These are phyloP conservation scores for Fusarium sarcochroum DNA, from an alignment of 2,329 filamentous ascomycete species.

Conservation along the genomic window DNA sequence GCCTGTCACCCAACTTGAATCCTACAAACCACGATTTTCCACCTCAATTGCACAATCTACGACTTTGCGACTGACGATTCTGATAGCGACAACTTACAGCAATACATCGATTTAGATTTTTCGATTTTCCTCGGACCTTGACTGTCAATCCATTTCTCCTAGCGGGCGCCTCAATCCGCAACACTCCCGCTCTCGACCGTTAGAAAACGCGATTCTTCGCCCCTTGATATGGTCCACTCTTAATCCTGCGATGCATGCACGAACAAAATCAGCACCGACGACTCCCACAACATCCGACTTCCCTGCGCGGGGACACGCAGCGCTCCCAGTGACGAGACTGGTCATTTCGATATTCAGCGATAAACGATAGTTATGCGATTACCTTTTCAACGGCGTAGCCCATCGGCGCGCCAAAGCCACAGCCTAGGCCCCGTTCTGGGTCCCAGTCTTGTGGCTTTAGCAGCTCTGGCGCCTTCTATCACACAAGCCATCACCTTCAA, in stretches of 20 bases:
- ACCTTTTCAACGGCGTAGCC: conserved; percentile 58
- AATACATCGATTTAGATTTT: conserved; percentile 10
- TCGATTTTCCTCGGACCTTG: conserved; percentile 9
- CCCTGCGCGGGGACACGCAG: conserved; percentile 16
- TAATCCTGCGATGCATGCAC: conserved; percentile 50
- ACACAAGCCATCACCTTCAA: conserved; percentile 70
- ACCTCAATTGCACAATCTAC: conserved; percentile 24
- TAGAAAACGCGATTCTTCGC: conserved; percentile 35
- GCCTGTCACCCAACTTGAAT: conserved; percentile 39
- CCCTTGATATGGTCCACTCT: conserved; percentile 49
- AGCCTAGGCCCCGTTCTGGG: conserved; percentile 44
- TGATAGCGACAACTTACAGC: conserved; percentile 13
- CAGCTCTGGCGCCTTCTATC: conserved; percentile 58
- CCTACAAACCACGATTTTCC: conserved; percentile 37
- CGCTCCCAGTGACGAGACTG: conserved; percentile 15
- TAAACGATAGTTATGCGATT: conserved; percentile 62
- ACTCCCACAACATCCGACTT: conserved; percentile 26
- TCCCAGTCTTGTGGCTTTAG: conserved; percentile 56
- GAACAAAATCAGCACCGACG: conserved; percentile 32
- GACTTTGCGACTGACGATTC: conserved; percentile 21
- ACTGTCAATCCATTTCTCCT: conserved; percentile 1
- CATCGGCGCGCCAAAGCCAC: conserved; percentile 56
- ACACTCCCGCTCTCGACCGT: conserved; percentile 21
- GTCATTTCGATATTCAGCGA: conserved; percentile 31
- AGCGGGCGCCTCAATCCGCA: conserved; percentile 8